Conservation (phyloP, 768 basidiomycete genomes). For the Rickenella mellea region DNA sequence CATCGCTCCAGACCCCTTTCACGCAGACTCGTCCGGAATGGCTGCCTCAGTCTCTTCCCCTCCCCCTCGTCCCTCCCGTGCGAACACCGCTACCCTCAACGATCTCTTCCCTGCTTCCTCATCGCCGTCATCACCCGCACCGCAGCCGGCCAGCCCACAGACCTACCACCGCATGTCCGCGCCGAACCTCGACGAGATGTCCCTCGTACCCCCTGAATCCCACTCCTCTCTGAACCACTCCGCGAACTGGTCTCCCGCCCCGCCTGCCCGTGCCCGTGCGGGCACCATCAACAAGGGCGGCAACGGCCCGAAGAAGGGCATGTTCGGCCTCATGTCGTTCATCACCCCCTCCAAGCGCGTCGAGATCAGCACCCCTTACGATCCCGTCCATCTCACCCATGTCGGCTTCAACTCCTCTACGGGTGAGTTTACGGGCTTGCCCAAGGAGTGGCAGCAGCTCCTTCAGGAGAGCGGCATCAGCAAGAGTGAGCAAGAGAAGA, state of each 20-base stretch:
- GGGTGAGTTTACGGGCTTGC: conserved; percentile 95
- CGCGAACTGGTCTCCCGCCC: conserved; percentile 1
- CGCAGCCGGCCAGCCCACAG: conserved; percentile 7
- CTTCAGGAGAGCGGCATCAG: conserved; percentile 95
- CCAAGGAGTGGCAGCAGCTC: conserved; percentile 98
- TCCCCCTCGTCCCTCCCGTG: conserved; percentile 73
- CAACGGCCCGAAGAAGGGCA: conserved; percentile 47
- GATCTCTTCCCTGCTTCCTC: conserved; percentile 46
- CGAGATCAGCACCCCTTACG: conserved; percentile 96
- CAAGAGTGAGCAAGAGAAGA: conserved; percentile 89
- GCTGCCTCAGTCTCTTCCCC: conserved; percentile 37
- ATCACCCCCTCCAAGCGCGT: conserved; percentile 68
- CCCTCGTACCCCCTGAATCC: conserved; percentile 18
- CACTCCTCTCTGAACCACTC: conserved; percentile 14
- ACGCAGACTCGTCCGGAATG: conserved; percentile 23
- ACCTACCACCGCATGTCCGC: conserved; percentile 38
- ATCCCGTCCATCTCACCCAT: conserved; percentile 98
- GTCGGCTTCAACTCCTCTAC: conserved; percentile 99
- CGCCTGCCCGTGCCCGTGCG: conserved; percentile 5
- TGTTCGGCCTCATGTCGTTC: conserved; percentile 56
- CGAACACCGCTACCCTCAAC: conserved; percentile 73
- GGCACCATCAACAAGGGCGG: conserved; percentile 17
- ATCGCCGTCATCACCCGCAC: conserved; percentile 25
- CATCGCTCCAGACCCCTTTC: conserved; percentile 45
- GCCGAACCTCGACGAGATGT: conserved; percentile 24